Conservation (phyloP, 331 rosid species). For the Cydonia oblonga region DNA sequence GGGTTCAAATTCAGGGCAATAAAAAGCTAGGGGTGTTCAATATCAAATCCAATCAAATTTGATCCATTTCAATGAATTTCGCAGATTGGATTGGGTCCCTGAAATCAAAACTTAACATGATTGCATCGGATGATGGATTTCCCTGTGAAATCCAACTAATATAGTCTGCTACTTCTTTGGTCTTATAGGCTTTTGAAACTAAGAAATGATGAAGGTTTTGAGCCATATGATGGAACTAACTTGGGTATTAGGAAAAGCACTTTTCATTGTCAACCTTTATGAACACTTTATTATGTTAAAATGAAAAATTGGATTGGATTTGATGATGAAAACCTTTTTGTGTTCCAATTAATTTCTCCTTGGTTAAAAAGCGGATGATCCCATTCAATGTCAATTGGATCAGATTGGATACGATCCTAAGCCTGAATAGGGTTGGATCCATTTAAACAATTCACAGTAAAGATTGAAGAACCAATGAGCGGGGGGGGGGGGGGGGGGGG, state of each 20-base stretch:
- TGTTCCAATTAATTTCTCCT: background rate
- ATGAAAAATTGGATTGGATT: background rate
- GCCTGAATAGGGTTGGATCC: background rate
- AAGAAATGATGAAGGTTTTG: background rate
- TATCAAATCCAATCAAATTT: background rate
- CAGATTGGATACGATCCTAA: background rate
- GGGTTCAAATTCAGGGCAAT: background rate
- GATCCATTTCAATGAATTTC: background rate
- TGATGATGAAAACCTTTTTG: background rate
- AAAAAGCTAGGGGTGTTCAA: background rate
- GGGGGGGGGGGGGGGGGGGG: too few relatives aligned
- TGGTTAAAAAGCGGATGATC: background rate
- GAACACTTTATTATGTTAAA: background rate
- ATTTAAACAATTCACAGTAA: background rate
- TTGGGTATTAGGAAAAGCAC: background rate
- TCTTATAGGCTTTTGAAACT: background rate
- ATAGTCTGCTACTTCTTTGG: background rate
- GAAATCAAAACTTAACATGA: too few relatives aligned
- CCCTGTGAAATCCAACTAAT: background rate
- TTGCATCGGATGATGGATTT: background rate
- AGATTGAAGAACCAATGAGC: background rate
- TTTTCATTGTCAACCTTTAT: background rate
- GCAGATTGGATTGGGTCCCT: background rate
- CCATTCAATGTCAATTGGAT: background rate
- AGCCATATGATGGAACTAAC: background rate